These are phyloP conservation scores for Helianthus tuberosus DNA, from an alignment of 129 eudicot genomes.

Conservation along the genomic window DNA sequence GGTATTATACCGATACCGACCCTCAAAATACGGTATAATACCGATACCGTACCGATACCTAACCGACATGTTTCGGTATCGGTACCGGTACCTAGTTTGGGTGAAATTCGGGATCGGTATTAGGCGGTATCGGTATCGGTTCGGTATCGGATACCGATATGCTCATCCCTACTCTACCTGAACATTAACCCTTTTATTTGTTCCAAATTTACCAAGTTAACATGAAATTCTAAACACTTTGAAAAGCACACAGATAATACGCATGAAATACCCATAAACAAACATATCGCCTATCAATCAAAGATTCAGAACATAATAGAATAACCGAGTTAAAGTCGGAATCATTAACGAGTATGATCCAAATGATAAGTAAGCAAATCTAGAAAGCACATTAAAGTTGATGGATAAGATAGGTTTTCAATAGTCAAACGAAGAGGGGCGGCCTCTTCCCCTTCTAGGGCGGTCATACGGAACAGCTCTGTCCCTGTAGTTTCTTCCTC, in stretches of 20 bases:
- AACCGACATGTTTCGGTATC: too few relatives aligned
- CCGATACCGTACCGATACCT: too few relatives aligned
- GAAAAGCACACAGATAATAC: background rate
- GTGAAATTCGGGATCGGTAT: too few relatives aligned
- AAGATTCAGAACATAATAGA: conserved; percentile 13
- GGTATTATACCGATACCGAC: too few relatives aligned
- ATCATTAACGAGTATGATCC: conserved; percentile 27
- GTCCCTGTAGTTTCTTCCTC: conserved; percentile 78
- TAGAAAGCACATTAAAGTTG: conserved; percentile 19
- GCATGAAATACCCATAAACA: background rate
- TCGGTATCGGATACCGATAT: too few relatives aligned
- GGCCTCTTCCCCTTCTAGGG: conserved; percentile 79
- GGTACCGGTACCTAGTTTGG: too few relatives aligned
- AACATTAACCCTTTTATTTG: background rate
- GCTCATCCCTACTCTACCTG: background rate
- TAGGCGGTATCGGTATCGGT: too few relatives aligned
- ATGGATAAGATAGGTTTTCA: conserved; percentile 21
- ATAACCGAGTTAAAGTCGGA: conserved; percentile 2
- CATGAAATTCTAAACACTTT: background rate
- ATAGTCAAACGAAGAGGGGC: conserved; percentile 68
- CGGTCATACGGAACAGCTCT: conserved; percentile 92
- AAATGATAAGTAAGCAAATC: conserved; percentile 23
- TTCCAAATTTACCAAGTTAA: background rate
- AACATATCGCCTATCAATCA: background rate
- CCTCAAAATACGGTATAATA: too few relatives aligned